These are phyloP conservation scores for Eustoma russellianum DNA, from an alignment of 257 asterid species.

Conservation along the genomic window DNA sequence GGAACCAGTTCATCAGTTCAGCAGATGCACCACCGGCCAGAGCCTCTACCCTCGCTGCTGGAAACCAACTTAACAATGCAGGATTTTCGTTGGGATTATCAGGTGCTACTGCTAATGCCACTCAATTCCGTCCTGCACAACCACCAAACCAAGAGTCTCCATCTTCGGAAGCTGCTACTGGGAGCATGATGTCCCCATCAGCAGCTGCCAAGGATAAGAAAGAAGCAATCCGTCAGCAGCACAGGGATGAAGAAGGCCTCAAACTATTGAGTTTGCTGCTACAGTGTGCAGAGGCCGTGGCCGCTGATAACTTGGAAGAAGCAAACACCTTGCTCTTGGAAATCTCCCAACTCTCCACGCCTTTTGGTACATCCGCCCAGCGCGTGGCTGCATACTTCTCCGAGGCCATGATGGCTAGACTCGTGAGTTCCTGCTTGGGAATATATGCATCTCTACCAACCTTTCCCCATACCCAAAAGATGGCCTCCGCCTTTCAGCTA, in stretches of 20 bases:
- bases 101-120: neutral
- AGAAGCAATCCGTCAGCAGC: slow-evolving; percentile 45
- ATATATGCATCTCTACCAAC: slow-evolving; percentile 66
- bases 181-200: slow-evolving; percentile 17
- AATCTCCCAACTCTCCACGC: slow-evolving; percentile 83
- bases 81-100: too few species aligned
- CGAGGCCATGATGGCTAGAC: slow-evolving; percentile 88
- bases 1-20: slow-evolving; percentile 28
- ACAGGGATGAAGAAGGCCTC: slow-evolving; percentile 79
- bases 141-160: slow-evolving; percentile 22
- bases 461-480: slow-evolving; percentile 51
- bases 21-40: slow-evolving; percentile 8
- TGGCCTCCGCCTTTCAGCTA: slow-evolving; percentile 83
- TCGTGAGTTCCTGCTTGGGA: slow-evolving; percentile 81
- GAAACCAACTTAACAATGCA: slow-evolving; percentile 12
- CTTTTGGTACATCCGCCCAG: slow-evolving; percentile 94
- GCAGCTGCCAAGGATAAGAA: slow-evolving; percentile 25
- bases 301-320: slow-evolving; percentile 67
- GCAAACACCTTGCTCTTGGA: slow-evolving; percentile 74
- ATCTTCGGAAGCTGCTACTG: slow-evolving; percentile 11
- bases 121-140: neutral
- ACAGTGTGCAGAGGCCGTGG: slow-evolving; percentile 88
- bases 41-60: slow-evolving; percentile 11
- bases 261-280: slow-evolving; percentile 69
- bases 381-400: slow-evolving; percentile 99